phyloP scores from a whole-genome alignment of 2,329 filamentous ascomycete species.

The Calonectria hongkongensis region DNA sequence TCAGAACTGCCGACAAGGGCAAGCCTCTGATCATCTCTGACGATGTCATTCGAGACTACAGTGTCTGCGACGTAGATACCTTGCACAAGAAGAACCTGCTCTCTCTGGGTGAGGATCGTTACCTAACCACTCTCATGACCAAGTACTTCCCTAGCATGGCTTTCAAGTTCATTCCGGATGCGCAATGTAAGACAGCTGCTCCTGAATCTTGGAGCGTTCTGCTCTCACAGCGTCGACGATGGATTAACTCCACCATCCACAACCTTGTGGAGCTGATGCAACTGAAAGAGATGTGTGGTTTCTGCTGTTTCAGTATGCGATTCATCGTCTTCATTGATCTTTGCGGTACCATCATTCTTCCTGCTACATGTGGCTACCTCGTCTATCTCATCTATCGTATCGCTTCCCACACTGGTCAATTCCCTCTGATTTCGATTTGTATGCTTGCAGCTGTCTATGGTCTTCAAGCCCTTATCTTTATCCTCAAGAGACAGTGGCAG shows the following conservation, averaged over 20 bases:
- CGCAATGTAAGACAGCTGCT: slow-evolving; percentile 93
- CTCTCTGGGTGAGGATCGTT: slow-evolving; percentile 97
- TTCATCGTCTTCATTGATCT: slow-evolving; percentile 97
- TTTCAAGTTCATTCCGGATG: slow-evolving; percentile 96
- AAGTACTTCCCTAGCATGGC: slow-evolving; percentile 97
- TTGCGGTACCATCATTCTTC: slow-evolving; percentile 92
- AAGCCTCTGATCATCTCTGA: slow-evolving; percentile 96
- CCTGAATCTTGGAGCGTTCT: slow-evolving; percentile 96
- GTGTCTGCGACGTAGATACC: slow-evolving; percentile 92
- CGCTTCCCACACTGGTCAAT: slow-evolving; percentile 80
- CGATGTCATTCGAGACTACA: slow-evolving; percentile 90
- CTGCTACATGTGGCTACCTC: slow-evolving; percentile 90
- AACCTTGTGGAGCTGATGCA: slow-evolving; percentile 94
- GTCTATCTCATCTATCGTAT: slow-evolving; percentile 90
- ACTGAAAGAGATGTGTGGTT: slow-evolving; percentile 95
- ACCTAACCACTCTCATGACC: slow-evolving; percentile 97
- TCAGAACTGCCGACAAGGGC: slow-evolving; percentile 94
- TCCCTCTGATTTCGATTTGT: slow-evolving; percentile 90
- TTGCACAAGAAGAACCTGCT: slow-evolving; percentile 97
- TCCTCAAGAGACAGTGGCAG: slow-evolving; percentile 98
- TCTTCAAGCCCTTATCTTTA: slow-evolving; percentile 96
- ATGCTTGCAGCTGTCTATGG: slow-evolving; percentile 96
- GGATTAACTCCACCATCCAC: slow-evolving; percentile 99
- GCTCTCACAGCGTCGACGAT: slow-evolving; percentile 97
- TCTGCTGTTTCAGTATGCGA: slow-evolving; percentile 99